A percentile compares a stretch with the other conserved stretches of the same genome.
Conservation (phyloP, 2,329 filamentous ascomycete genomes). For the Fusarium oligoseptatum region DNA sequence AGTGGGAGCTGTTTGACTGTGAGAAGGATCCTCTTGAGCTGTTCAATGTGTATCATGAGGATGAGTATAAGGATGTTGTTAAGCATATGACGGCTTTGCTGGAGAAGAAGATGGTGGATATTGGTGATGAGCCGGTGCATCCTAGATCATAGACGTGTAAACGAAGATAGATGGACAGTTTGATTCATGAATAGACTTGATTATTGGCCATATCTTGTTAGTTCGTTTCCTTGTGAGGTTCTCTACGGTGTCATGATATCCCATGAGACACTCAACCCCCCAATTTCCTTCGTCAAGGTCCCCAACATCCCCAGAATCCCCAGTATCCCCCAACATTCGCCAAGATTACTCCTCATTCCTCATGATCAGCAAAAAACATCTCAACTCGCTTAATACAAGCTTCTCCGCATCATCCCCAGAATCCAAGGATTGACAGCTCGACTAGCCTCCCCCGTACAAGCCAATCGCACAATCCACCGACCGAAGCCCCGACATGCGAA, state of each 20-base stretch:
- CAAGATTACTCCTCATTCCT: not conserved
- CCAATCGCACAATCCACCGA: conserved; percentile 22
- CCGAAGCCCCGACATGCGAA: conserved; percentile 21
- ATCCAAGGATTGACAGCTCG: not conserved
- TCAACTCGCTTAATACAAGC: not conserved
- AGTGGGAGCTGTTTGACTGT: conserved; percentile 69
- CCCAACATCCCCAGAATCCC: not conserved
- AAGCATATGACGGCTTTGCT: conserved; percentile 56
- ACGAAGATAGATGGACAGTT: not conserved
- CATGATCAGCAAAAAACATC: not conserved
- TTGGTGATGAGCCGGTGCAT: conserved; percentile 61
- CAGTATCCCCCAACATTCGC: not conserved
- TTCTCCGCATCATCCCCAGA: not conserved
- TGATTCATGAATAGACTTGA: not conserved
- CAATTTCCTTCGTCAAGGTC: not conserved
- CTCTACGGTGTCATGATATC: not conserved
- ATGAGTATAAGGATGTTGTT: conserved; percentile 54
- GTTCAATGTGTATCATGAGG: conserved; percentile 60
- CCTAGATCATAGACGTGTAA: not conserved
- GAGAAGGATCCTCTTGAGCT: conserved; percentile 62
- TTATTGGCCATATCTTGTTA: not conserved
- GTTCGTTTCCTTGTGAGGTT: not conserved
- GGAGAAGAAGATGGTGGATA: conserved; percentile 64
- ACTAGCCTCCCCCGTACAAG: not conserved
- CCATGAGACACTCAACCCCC: not conserved